Conservation (phyloP, 1,284 basidiomycete genomes). For the Melampsora abietis-canadensis region DNA sequence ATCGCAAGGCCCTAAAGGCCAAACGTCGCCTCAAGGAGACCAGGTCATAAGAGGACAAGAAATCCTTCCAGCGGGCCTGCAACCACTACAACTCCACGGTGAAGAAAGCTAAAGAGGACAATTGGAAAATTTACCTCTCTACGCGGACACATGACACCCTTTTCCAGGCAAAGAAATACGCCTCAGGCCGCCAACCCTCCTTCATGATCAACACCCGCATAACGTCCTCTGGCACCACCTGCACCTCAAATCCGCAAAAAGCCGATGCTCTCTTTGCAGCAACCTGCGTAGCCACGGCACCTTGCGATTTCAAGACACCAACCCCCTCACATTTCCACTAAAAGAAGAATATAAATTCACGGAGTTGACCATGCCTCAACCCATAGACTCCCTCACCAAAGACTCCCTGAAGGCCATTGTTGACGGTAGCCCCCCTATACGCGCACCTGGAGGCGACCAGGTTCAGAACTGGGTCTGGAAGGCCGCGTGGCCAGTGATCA, state of each 20-base stretch:
- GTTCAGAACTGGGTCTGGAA: neutral
- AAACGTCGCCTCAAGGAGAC: no score
- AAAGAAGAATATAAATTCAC: neutral
- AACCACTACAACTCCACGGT: no score
- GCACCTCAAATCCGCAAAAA: neutral
- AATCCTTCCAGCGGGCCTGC: no score
- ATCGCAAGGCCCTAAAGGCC: no score
- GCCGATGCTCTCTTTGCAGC: neutral
- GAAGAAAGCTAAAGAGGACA: no score
- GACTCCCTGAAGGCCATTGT: neutral
- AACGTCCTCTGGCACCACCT: neutral
- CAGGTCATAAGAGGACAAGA: no score
- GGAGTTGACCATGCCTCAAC: neutral
- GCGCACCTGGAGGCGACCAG: constrained; percentile 5
- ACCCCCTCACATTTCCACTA: neutral
- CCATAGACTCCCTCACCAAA: neutral
- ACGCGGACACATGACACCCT: no score
- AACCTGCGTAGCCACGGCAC: neutral
- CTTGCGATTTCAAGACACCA: neutral
- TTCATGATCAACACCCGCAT: neutral
- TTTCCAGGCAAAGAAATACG: no score
- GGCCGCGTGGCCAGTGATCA: neutral
- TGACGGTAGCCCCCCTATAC: neutral
- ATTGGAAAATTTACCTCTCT: no score
- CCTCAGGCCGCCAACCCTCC: no score